A percentile compares a stretch with the other conserved stretches of the same genome.
phyloP scores from a whole-genome alignment of 2,329 filamentous ascomycete species.

The Exophiala viscosa region DNA sequence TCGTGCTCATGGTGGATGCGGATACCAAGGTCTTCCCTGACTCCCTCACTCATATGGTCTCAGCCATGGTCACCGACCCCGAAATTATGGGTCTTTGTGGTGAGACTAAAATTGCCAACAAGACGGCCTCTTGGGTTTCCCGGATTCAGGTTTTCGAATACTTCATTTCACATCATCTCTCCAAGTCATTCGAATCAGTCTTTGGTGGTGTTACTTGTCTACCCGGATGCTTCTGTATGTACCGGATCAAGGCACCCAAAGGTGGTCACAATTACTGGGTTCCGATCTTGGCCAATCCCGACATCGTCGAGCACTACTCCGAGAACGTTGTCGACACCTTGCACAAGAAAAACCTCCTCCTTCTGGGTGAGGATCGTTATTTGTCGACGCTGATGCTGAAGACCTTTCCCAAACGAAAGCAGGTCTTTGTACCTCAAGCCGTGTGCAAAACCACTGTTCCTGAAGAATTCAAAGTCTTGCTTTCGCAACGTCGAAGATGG shows the following conservation, averaged over 20 bases:
- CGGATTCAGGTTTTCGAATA: conserved; percentile 98
- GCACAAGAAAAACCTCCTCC: conserved; percentile 92
- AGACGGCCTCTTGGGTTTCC: conserved; percentile 87
- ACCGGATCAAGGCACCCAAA: conserved; percentile 98
- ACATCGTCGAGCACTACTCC: conserved; percentile 98
- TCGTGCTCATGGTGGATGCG: conserved; percentile 97
- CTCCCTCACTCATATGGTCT: conserved; percentile 97
- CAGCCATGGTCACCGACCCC: conserved; percentile 97
- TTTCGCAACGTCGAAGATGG: conserved; percentile 95
- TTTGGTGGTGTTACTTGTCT: conserved; percentile 99
- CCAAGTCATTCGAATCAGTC: conserved; percentile 96
- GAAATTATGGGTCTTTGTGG: conserved; percentile 99
- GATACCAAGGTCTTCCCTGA: conserved; percentile 99
- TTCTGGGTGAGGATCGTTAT: conserved; percentile 91
- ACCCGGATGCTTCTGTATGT: conserved; percentile 99
- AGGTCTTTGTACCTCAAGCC: conserved; percentile 96
- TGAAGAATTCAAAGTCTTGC: conserved; percentile 82
- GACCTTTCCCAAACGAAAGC: conserved; percentile 98
- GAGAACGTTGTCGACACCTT: conserved; percentile 98
- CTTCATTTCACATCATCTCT: conserved; percentile 95
- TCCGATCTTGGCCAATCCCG: conserved; percentile 94
- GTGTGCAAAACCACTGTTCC: conserved; percentile 98
- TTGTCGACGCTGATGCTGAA: conserved; percentile 96
- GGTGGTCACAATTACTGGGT: conserved; percentile 99
- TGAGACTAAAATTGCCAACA: conserved; percentile 99